Evolutionary conservation across 148 eudicot species (phyloP), one percentile per base, ranked within the genome.

Genomic region (Suaeda aralocaspica): DNA sequence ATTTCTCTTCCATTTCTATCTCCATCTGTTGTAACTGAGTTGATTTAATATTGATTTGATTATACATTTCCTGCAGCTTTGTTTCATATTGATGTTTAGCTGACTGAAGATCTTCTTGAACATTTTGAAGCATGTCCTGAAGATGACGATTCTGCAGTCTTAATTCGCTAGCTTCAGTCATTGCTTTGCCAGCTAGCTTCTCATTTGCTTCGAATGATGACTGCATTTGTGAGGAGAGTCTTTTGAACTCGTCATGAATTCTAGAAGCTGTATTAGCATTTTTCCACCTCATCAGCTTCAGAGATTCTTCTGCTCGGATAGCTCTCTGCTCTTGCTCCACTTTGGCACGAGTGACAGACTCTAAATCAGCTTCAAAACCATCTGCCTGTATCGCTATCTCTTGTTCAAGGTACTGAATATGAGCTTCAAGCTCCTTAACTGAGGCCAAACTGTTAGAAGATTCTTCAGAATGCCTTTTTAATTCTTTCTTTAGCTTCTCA

Each of bases 301-400:
- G 74, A 34, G 78, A 78, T 75, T 86, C 97, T 79, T 95, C 97
- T 49, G 97, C 97, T 81, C 58, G 72, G 75, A 91, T 85, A 5
- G 93, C 96, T 84, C 93, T 84, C 59, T 95, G 85, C 78, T 91
- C 99, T 74, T 91, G 90, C 77, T 87, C 89, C 59, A 95, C 85
- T 84, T 87, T 95, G 39, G 79, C 86, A 63, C 52, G 68, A 8
- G 81, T 80, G 41, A 95, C 81, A 72, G 70, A 79, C 63, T 91
- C 96, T 66, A 95, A 76, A 82, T 94, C 96, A 85, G 80, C 85
- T 85, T 86, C 92, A 77, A 91, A 91, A 19, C 75, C 85, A 67
- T 75, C 84, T 28, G 79, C 85, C 57, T 86, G 95, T 69, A 83
- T 83, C 72, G 87, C 87, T 48, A 91, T 72, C 62, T 87, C 97